Base-by-base conservation (phyloP, 1,139 yeast genomes). In the Geotrichum aggregatum region DNA sequence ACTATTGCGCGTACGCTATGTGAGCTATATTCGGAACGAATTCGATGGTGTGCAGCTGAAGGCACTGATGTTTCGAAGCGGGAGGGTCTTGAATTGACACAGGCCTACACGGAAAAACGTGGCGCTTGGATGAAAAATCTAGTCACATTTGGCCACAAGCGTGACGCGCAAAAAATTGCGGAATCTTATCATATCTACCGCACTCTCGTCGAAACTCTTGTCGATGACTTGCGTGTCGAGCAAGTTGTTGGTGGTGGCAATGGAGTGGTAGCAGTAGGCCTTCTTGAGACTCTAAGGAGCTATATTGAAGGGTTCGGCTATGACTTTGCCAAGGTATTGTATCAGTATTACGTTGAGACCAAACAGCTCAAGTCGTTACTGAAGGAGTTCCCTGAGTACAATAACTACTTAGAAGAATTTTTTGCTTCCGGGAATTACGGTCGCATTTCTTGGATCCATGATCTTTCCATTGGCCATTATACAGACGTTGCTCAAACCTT, bases 361-460 rank as follows among this genome's bases (percentile, higher is more conserved):
- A 80, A 80, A 41, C 78, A 81, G 56, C 71, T 82, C 30, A 77
- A 79, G 58, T 66, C 76, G 3, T 64, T 88, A 41, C 71, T 88
- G 46, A 70, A 76, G 16, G 80, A 77, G 34, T 84, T 84, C 63
- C 78, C 81, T 11, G 75, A 77, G 40, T 79, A 80, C 59, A 72
- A 76, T 38, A 66, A 69, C 2, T 78, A 71, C 59, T 69, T 87
- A 52, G 72, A 76, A 31, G 67, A 69, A 56, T 89, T 81, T 62
- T 77, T 88, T 55, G 61, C 66, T 49, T 72, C 76, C 38, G 65
- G 73, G 5, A 73, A 76, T 54, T 78, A 82, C 49, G 78, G 80
- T 3, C 71, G 76, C 42, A 76, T 87, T 44, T 76, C 89, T 0
- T 89, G 97, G 97, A 83, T 88, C 36, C 76, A 80, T 54, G 78